phyloP scores from a whole-genome alignment of 306 rosid genomes.

The Cicer pinnatifidum region DNA sequence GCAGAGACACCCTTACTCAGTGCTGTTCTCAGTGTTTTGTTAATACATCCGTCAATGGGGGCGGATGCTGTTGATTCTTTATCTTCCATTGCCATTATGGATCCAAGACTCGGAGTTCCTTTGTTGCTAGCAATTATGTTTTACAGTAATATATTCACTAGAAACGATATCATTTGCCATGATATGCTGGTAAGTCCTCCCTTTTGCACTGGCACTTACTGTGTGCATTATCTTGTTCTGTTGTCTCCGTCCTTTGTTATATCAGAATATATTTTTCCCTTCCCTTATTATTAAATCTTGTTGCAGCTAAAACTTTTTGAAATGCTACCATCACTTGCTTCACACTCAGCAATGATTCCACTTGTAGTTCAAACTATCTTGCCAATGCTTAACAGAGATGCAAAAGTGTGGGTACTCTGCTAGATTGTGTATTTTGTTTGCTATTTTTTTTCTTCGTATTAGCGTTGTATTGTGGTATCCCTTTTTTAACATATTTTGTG shows the following conservation, averaged over 20 bases:
- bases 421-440: slow-evolving; percentile 39
- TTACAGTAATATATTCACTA: slow-evolving; percentile 72
- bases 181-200: slow-evolving; percentile 73
- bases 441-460: slow-evolving; percentile 23
- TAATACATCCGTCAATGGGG: slow-evolving; percentile 71
- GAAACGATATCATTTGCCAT: slow-evolving; percentile 58
- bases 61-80: slow-evolving; percentile 67
- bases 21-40: slow-evolving; percentile 69
- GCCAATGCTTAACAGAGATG: slow-evolving; percentile 87
- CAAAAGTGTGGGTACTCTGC: slow-evolving; percentile 64
- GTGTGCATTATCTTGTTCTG: slow-evolving; percentile 31
- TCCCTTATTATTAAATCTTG: slow-evolving; percentile 44
- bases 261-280: slow-evolving; percentile 24
- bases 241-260: slow-evolving; percentile 30
- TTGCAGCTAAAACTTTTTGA: slow-evolving; percentile 79
- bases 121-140: slow-evolving; percentile 76
- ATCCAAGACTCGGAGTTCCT: slow-evolving; percentile 83
- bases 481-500: slow-evolving; percentile 34
- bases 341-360: slow-evolving; percentile 87
- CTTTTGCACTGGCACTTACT: slow-evolving; percentile 36
- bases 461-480: slow-evolving; percentile 35
- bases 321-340: slow-evolving; percentile 85
- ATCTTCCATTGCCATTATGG: slow-evolving; percentile 73
- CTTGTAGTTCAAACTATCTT: slow-evolving; percentile 81
- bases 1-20: slow-evolving; percentile 79